Conservation (phyloP, 495 filamentous ascomycete species). For the Xylaria curta region DNA sequence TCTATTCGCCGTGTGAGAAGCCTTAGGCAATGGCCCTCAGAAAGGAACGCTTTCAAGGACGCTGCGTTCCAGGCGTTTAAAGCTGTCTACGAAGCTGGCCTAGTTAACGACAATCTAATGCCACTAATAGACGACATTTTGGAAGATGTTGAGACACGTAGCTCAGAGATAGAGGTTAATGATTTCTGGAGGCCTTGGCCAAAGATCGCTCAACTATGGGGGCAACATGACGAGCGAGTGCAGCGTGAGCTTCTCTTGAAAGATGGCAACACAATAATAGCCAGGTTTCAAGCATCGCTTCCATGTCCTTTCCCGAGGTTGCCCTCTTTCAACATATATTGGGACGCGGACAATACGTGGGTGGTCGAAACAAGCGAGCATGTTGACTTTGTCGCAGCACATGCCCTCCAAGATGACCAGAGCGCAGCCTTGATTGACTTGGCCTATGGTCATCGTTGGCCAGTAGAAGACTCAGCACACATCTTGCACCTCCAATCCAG, state of each 20-base stretch:
- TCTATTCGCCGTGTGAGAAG: conserved; percentile 64
- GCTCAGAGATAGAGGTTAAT: conserved; percentile 58
- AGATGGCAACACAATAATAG: conserved; percentile 40
- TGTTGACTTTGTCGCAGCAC: conserved; percentile 10
- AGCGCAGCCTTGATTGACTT: conserved; percentile 57
- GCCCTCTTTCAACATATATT: conserved; percentile 54
- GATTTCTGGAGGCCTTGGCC: conserved; percentile 71
- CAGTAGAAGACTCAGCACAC: conserved; percentile 45
- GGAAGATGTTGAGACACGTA: conserved; percentile 50
- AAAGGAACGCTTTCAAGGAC: conserved; percentile 79
- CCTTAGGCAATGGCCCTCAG: conserved; percentile 66
- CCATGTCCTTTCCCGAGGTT: conserved; percentile 53
- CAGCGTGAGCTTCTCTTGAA: conserved; percentile 40
- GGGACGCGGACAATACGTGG: conserved; percentile 54
- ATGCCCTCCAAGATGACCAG: conserved; percentile 44
- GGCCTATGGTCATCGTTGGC: conserved; percentile 52
- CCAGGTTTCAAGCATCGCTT: conserved; percentile 54
- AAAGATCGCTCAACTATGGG: conserved; percentile 64
- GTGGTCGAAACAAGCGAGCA: conserved; percentile 45
- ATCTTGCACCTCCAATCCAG: conserved; percentile 45
- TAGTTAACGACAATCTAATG: conserved; percentile 82
- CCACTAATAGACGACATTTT: conserved; percentile 57
- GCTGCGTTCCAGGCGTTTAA: conserved; percentile 84
- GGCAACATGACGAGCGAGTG: conserved; percentile 32
- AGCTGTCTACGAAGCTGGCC: conserved; percentile 68